These are phyloP conservation scores for Clavispora santaluciae DNA, from an alignment of 805 yeast genomes.

Conservation along the genomic window DNA sequence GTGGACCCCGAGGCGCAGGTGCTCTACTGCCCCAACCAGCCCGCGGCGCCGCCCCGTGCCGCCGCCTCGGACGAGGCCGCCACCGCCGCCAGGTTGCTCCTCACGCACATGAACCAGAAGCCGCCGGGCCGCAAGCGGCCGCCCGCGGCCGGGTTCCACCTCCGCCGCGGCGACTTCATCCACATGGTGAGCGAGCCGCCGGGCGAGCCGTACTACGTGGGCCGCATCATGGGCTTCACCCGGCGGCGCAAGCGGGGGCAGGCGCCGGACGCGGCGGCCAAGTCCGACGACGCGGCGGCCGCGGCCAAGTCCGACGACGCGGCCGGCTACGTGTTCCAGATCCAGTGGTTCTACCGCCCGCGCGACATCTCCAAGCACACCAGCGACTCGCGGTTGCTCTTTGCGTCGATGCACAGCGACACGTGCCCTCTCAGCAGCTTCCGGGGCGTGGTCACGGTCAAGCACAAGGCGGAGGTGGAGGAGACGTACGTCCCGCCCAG, in stretches of 20 bases:
- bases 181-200: conserved; percentile 90
- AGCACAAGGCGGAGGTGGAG: conserved; percentile 61
- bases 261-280: conserved; percentile 1
- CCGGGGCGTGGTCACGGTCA: conserved; percentile 71
- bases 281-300: conserved; percentile 4
- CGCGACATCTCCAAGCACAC: conserved; percentile 69
- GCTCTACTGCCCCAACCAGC: conserved; percentile 34
- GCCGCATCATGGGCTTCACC: conserved; percentile 70
- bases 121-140: conserved; percentile 4
- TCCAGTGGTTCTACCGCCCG: conserved; percentile 91
- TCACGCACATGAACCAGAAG: conserved; percentile 5
- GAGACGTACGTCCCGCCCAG: conserved; percentile 24
- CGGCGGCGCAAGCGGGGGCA: conserved; percentile 4
- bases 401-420: conserved; percentile 83
- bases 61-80: neutral
- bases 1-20: conserved; percentile 35
- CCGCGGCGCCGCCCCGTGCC: conserved; percentile 3
- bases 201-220: conserved; percentile 90
- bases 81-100: conserved; percentile 8
- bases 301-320: conserved; percentile 36
- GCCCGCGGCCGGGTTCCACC: conserved; percentile 25
- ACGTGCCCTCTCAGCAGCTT: conserved; percentile 69
- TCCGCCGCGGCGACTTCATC: conserved; percentile 60
- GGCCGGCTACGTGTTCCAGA: conserved; percentile 52
- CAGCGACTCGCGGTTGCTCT: conserved; percentile 69